Base-by-base conservation (phyloP, 768 basidiomycete species). In the Pseudohyphozyma bogoriensis region DNA sequence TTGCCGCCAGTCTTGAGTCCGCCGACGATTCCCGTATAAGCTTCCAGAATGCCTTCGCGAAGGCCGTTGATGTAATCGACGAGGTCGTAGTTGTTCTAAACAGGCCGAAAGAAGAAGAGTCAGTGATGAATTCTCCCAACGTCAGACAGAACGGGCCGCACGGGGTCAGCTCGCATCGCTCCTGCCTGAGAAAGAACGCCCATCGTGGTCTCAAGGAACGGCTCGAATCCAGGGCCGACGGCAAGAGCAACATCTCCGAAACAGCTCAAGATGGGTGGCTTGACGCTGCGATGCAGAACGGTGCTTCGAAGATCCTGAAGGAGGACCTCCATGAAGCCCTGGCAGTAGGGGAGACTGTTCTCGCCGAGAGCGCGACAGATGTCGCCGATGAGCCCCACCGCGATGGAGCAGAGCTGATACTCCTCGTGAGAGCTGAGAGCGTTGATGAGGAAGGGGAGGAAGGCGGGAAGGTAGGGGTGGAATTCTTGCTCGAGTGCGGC, bases 221-320 rank as follows among this genome's bases (percentile, higher is more conserved):
- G 90, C 69, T 86, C 85, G 74, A 96, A 99, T 10, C 60, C 67
- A 16, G 82, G 77, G 2, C 89, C 89, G 63, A 96, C 85, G 1
- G 95, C 91, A 13, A 97, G 79, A 12, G 92, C 93, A 66, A 99
- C 86, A 71, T 99, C 95, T 26, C 93, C 95, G 69, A 99, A 96
- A 75, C 89, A 90, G 16, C 87, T 85, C 61, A 97, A 75, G 69
- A 97, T 88, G n/a, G 87, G 84, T 42, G 96, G 92, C 79, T 99
- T 99, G 73, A 96, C 95, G 65, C 86, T 87, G 50, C 93, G 82
- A 70, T 89, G 87, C 58, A 99, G 78, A 28, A 90, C 83, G 0
- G 91, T 85, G 67, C 87, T 89, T 73, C 89, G 86, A 39, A 99
- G 78, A 69, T 93, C 89, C 73, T 91, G 87, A 26, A 96, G 78